Conservation (phyloP, 768 basidiomycete genomes). For the Obba rivulosa region DNA sequence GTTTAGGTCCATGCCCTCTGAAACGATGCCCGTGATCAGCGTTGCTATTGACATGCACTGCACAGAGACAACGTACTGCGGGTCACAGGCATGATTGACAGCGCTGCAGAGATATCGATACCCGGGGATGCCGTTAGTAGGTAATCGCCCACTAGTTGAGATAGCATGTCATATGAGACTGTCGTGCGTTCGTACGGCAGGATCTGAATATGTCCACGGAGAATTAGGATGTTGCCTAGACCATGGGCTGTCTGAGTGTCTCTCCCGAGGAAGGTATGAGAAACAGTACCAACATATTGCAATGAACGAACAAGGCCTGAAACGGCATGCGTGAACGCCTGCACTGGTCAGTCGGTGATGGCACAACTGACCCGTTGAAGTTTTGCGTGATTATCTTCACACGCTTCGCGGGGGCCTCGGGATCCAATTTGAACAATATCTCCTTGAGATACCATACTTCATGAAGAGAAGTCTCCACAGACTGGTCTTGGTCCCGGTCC, state of each 20-base stretch:
- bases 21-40: background rate
- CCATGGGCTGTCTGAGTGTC: background rate
- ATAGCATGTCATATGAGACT: constrained; percentile 82
- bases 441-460: constrained; percentile 80
- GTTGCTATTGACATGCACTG: background rate
- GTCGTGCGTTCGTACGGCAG: constrained; percentile 56
- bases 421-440: constrained; percentile 42
- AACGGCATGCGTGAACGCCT: background rate
- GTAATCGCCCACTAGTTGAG: constrained; percentile 79
- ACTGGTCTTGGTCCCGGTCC: background rate
- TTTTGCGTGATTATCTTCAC: constrained; percentile 77
- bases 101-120: constrained; percentile 63
- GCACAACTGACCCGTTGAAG: constrained; percentile 64
- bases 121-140: constrained; percentile 56
- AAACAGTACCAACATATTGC: constrained; percentile 64
- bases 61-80: constrained; percentile 41
- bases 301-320: constrained; percentile 86
- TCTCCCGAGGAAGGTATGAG: background rate
- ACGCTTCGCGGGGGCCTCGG: constrained; percentile 19
- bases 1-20: constrained; percentile 88
- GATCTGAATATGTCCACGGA: constrained; percentile 78
- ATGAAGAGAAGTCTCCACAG: constrained; percentile 11
- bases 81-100: constrained; percentile 55
- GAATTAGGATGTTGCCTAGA: constrained; percentile 83
- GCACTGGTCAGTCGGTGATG: background rate